A percentile compares a stretch with the other conserved stretches of the same genome.
Evolutionary conservation across 306 rosid genomes (phyloP).

Genomic region (Vachellia collinsii): DNA sequence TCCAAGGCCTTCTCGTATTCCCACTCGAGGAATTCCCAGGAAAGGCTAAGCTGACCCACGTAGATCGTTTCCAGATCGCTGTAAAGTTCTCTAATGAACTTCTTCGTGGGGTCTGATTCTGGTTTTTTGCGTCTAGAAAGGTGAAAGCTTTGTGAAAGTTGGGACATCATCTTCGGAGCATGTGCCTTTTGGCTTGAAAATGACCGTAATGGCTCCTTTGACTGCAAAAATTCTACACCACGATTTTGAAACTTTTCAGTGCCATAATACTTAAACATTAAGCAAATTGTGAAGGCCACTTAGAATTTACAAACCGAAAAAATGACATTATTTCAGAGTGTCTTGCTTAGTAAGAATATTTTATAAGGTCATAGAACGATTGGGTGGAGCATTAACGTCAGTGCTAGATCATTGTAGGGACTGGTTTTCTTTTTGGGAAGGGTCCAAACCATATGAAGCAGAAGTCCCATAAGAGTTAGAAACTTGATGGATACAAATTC

Average conservation of each 20-base stretch:
- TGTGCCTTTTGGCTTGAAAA: conserved; percentile 52
- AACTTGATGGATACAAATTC: conserved; percentile 15
- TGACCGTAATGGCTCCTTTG: conserved; percentile 76
- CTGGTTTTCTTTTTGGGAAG: conserved; percentile 30
- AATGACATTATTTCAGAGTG: background rate
- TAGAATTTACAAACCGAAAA: conserved; percentile 12
- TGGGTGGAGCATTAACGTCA: conserved; percentile 51
- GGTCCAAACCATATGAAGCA: conserved; percentile 13
- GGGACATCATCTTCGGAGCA: conserved; percentile 45
- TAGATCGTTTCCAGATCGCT: conserved; percentile 81
- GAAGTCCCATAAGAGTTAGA: background rate
- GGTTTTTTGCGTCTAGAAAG: conserved; percentile 49
- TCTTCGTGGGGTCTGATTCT: conserved; percentile 59
- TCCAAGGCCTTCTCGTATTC: conserved; percentile 67
- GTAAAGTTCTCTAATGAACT: conserved; percentile 52
- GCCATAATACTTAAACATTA: conserved; percentile 12
- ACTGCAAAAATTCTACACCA: conserved; percentile 59
- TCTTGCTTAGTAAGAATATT: conserved; percentile 34
- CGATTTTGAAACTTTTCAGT: conserved; percentile 17
- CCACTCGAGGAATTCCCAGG: conserved; percentile 93
- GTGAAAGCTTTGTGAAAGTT: conserved; percentile 53
- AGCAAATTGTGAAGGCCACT: conserved; percentile 33
- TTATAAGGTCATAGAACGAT: conserved; percentile 5
- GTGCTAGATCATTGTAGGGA: conserved; percentile 39
- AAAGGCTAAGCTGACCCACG: conserved; percentile 91